Percentiles rank a stretch among this genome's conserved stretches.
Conservation (phyloP, 805 yeast species). For the Kodamaea leandrae region DNA sequence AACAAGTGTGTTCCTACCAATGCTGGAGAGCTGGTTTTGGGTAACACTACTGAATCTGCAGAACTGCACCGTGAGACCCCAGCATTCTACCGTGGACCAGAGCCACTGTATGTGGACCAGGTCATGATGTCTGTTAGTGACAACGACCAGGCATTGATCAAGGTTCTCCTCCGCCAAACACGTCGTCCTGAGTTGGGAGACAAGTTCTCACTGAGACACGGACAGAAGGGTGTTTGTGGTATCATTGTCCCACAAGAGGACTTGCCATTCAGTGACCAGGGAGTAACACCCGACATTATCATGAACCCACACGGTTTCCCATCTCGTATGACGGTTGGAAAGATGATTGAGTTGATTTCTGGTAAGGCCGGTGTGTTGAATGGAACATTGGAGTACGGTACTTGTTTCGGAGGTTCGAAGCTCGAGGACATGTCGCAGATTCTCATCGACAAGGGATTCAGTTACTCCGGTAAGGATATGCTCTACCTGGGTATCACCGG, state of each 20-base stretch:
- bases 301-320: slow-evolving; percentile 99
- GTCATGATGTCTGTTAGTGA: slow-evolving; percentile 97
- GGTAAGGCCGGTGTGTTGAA: slow-evolving; percentile 97
- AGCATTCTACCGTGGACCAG: slow-evolving; percentile 89
- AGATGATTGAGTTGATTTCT: slow-evolving; percentile 92
- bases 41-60: slow-evolving; percentile 35
- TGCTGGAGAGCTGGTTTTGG: slow-evolving; percentile 64
- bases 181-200: slow-evolving; percentile 98
- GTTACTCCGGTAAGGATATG: slow-evolving; percentile 96
- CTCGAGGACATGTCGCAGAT: slow-evolving; percentile 92
- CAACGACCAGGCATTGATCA: slow-evolving; percentile 89
- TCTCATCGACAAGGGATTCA: slow-evolving; percentile 86
- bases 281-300: slow-evolving; percentile 90
- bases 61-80: slow-evolving; percentile 87
- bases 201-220: slow-evolving; percentile 95
- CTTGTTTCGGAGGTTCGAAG: slow-evolving; percentile 98
- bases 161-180: slow-evolving; percentile 89
- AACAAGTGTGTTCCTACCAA: slow-evolving; percentile 91
- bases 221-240: slow-evolving; percentile 99
- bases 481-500: slow-evolving; percentile 96
- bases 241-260: slow-evolving; percentile 96
- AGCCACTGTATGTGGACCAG: slow-evolving; percentile 91
- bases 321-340: slow-evolving; percentile 99
- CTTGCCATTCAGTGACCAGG: slow-evolving; percentile 90
- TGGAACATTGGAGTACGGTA: slow-evolving; percentile 91